Base-by-base conservation (phyloP, 1,284 basidiomycete species). In the Ustilago curta region DNA sequence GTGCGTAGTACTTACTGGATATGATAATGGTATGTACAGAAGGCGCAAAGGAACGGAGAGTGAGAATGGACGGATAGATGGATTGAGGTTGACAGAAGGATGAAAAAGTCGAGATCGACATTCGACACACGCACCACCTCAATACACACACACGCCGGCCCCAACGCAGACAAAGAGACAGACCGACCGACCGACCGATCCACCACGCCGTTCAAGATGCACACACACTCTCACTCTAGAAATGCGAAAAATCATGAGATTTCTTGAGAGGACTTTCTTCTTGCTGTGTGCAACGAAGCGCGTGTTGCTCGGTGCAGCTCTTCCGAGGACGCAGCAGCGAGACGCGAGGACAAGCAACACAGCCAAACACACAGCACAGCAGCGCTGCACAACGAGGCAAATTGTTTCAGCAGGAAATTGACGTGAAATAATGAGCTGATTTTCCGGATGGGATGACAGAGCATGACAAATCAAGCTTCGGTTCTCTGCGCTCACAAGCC, bases 231-330 rank as follows among this genome's bases (percentile, higher is more conserved):
- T 27, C n/a, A n/a, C n/a, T n/a, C n/a, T n/a, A n/a, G n/a, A n/a
- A n/a, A n/a, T 51, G 35, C 35, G 32, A 51, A 47, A 47, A 55
- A 55, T 55, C 53, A 55, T 55, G 43, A 55, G 53, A 55, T 55
- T 45, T 19, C 21, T 42, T 48, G 27, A 47, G 29, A 47, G 47
- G 6, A 18, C 29, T 50, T 37, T 37, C 35, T 37, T 50, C 48
- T 50, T 12, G 29, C 35, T 35, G 27, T 2, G 27, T 27, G n/a
- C n/a, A n/a, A n/a, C 7, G 8, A 56, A 31, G 44, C 44, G 19
- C 43, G 43, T 44, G 52, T 19, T 32, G n/a, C n/a, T 23, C 18
- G 12, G 27, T 35, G 32, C 32, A 35, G 32, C n/a, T n/a, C n/a
- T n/a, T n/a, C n/a, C n/a, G n/a, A n/a, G n/a, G n/a, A 37, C 35